Conservation (phyloP, 495 filamentous ascomycete genomes). For the Lasiosphaeriaceae sp. region DNA sequence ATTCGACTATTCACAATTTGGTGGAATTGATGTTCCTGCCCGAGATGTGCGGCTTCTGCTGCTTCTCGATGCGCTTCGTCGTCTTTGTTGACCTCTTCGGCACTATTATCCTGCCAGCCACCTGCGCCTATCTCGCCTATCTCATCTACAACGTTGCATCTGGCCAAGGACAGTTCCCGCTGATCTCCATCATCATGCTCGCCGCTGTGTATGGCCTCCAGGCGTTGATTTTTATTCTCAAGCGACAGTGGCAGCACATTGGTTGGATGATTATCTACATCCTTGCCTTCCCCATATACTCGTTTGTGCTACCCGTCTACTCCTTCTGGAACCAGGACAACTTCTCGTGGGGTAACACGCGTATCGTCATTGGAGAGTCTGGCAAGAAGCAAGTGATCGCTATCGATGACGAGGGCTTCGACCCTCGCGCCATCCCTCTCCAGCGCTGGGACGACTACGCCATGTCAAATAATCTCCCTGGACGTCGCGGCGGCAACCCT, state of each 20-base stretch:
- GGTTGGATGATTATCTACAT: slow-evolving; percentile 99
- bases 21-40: slow-evolving; percentile 81
- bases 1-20: slow-evolving; percentile 95
- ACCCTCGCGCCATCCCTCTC: slow-evolving; percentile 87
- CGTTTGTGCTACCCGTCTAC: slow-evolving; percentile 86
- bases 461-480: slow-evolving; percentile 81
- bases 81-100: slow-evolving; percentile 93
- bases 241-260: slow-evolving; percentile 94
- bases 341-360: slow-evolving; percentile 97
- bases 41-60: slow-evolving; percentile 97
- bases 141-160: slow-evolving; percentile 77
- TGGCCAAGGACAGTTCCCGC: slow-evolving; percentile 69
- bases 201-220: slow-evolving; percentile 93
- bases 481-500: slow-evolving; percentile 67
- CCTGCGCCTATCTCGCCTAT: slow-evolving; percentile 84
- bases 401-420: slow-evolving; percentile 80
- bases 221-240: slow-evolving; percentile 91
- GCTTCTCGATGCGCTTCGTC: slow-evolving; percentile 97
- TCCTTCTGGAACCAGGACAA: slow-evolving; percentile 99
- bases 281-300: slow-evolving; percentile 88
- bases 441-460: slow-evolving; percentile 99
- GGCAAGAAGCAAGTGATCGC: slow-evolving; percentile 85
- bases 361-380: slow-evolving; percentile 92
- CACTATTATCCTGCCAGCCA: slow-evolving; percentile 89
- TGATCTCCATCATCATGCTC: slow-evolving; percentile 83